Base-by-base conservation (phyloP, 1,284 basidiomycete species). In the Heterobasidion occidentale region DNA sequence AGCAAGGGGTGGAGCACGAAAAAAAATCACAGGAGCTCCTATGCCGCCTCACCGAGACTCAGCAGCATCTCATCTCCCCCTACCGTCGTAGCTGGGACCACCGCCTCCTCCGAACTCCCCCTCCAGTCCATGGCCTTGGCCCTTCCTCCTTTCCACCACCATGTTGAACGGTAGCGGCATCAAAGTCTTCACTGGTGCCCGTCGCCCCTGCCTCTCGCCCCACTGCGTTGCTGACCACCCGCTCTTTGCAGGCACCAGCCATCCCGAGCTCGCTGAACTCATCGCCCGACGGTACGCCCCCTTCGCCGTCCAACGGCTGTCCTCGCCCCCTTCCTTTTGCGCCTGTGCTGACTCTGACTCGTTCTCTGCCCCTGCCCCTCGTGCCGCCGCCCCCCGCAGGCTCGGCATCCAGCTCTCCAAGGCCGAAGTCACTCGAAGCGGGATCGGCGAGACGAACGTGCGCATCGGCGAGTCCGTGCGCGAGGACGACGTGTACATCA, bases 401-500 rank as follows among this genome's bases (percentile, higher is more conserved):
- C 86, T 96, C 65, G 90, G 92, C 45, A 77, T 96, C 59, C 83
- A 90, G 42, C 79, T 96, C 57, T 88, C 88, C 56, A 87, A 86
- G 63, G 91, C 92, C 15, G 90, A 91, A 64, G 86, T 98, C 54
- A 85, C 85, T 50, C 85, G 88, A 68, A 96, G 92, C 67, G 91
- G 91, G 15, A 90, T 95, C 61, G 95, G 95, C 60, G 95, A 98
- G 75, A 92, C 90, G 53, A 86, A 86, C 67, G 90, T 99, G 58
- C 90, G 90, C 60, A 94, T 99, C 68, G 81, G 83, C 57, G 97
- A 99, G 75, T 94, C 92, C 56, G 97, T 99, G 36, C 90, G 96
- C 58, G 96, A 99, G 74, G 92, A 94, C 73, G 97, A 99, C 72
- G 97, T 99, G 56, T 99, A 99, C 78, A 98, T 99, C 72, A 88